A percentile compares a stretch with the other conserved stretches of the same genome.
Evolutionary conservation across 2,329 filamentous ascomycete species (phyloP).

Genomic region (Aspergillus flavus): DNA sequence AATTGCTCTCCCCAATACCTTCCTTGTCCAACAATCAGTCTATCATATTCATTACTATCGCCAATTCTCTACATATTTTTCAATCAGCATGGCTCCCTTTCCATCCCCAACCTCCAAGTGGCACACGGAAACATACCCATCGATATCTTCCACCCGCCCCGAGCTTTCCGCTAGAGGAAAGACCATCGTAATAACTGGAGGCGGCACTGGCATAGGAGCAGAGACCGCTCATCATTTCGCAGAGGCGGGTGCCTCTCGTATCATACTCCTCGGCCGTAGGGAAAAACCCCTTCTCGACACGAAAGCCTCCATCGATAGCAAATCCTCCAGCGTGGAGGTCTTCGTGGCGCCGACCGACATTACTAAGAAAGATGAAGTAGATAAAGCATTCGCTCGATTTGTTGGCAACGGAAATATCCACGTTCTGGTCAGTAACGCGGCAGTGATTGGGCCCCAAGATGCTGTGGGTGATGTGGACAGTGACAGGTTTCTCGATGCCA

Average conservation of each 20-base stretch:
- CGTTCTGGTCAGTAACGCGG: constrained; percentile 15
- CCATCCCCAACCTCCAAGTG: not conserved
- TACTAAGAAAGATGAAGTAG: not conserved
- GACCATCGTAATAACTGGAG: constrained; percentile 48
- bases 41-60: no score
- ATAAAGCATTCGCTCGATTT: constrained; percentile 1
- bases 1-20: not conserved
- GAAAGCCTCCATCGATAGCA: not conserved
- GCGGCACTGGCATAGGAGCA: constrained; percentile 50
- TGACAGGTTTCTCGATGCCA: constrained; percentile 13
- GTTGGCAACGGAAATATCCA: constrained; percentile 7
- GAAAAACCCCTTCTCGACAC: constrained; percentile 28
- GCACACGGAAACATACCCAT: constrained; percentile 7
- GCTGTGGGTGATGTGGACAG: constrained; percentile 13
- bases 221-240: constrained; percentile 49
- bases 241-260: constrained; percentile 46
- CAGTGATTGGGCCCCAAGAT: constrained; percentile 12
- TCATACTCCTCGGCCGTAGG: constrained; percentile 50
- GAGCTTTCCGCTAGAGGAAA: constrained; percentile 45
- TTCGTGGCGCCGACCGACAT: not conserved
- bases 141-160: constrained; percentile 44
- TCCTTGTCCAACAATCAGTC: not conserved
- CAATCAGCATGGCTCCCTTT: not conserved
- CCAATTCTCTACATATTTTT: not conserved
- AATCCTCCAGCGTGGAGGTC: not conserved